Conservation (phyloP, 2,329 filamentous ascomycete genomes). For the Fusarium sororula region DNA sequence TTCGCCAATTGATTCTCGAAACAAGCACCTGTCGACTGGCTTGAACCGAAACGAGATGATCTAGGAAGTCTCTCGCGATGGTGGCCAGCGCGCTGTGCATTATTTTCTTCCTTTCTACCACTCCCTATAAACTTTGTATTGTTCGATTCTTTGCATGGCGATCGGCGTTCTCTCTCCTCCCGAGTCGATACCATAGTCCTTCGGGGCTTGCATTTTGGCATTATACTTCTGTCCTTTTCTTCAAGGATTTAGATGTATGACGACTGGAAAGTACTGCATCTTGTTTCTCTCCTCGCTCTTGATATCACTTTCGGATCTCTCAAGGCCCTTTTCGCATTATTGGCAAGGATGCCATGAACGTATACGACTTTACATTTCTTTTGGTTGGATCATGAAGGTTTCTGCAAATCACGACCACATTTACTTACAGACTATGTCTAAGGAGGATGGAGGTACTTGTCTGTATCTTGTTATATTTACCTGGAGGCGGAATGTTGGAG, state of each 20-base stretch:
- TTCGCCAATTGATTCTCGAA: constrained; percentile 46
- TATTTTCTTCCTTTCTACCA: constrained; percentile 28
- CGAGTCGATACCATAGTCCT: constrained; percentile 34
- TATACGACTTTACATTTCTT: constrained; percentile 28
- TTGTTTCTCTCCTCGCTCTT: constrained; percentile 11
- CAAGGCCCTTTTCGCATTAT: constrained; percentile 1
- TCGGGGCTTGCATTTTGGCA: constrained; percentile 17
- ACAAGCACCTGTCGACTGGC: constrained; percentile 59
- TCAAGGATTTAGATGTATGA: neutral
- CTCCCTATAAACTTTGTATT: constrained; percentile 32
- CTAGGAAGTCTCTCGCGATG: constrained; percentile 44
- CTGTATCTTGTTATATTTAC: constrained; percentile 13
- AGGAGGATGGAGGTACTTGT: constrained; percentile 22
- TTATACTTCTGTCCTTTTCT: neutral
- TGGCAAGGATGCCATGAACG: constrained; percentile 1
- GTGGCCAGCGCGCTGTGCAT: neutral
- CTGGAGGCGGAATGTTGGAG: neutral
- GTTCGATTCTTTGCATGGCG: constrained; percentile 51
- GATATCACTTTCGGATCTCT: constrained; percentile 4
- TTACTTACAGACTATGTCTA: constrained; percentile 38
- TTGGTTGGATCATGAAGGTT: constrained; percentile 13
- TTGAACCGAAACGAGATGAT: constrained; percentile 66
- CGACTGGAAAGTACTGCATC: neutral
- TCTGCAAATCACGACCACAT: constrained; percentile 16
- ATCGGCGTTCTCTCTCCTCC: constrained; percentile 46